phyloP scores from a whole-genome alignment of 2,329 filamentous ascomycete genomes.

The Fusarium acutatum region DNA sequence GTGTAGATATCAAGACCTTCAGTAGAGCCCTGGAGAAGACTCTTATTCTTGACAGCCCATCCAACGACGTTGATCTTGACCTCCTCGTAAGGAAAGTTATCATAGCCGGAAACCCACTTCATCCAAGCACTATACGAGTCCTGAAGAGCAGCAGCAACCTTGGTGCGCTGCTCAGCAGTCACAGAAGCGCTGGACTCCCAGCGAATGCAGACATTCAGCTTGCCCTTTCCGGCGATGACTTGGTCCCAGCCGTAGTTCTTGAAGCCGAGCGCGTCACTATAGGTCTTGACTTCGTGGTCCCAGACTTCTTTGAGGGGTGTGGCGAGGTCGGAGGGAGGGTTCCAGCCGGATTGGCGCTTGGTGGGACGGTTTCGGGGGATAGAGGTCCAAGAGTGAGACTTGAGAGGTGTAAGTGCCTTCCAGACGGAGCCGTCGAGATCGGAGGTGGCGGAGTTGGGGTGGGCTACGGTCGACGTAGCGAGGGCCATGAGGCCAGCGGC shows the following conservation, averaged over 20 bases:
- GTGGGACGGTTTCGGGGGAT: constrained; percentile 36
- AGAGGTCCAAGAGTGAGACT: constrained; percentile 12
- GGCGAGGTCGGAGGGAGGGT: constrained; percentile 40
- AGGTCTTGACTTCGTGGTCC: constrained; percentile 43
- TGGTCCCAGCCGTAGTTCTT: constrained; percentile 49
- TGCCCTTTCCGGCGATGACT: constrained; percentile 44
- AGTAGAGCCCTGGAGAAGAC: constrained; percentile 49
- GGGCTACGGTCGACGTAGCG: constrained; percentile 35
- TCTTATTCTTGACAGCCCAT: constrained; percentile 52
- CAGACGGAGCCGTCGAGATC: constrained; percentile 45
- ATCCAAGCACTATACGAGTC: constrained; percentile 52
- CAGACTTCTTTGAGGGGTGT: constrained; percentile 43
- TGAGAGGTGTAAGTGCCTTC: constrained; percentile 31
- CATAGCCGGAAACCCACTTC: constrained; percentile 53
- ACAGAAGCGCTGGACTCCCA: constrained; percentile 53
- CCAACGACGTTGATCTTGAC: constrained; percentile 53
- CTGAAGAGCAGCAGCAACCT: constrained; percentile 48
- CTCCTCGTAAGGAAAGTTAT: constrained; percentile 52
- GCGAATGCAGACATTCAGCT: constrained; percentile 50
- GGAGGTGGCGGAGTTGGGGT: constrained; percentile 26
- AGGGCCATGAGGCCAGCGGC: constrained; percentile 32
- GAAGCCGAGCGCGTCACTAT: constrained; percentile 39
- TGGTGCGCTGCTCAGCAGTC: constrained; percentile 49
- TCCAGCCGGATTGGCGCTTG: constrained; percentile 44
- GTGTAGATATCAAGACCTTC: constrained; percentile 53